Conservation (phyloP, 2,329 filamentous ascomycete species). For the Plectosphaerella plurivora region DNA sequence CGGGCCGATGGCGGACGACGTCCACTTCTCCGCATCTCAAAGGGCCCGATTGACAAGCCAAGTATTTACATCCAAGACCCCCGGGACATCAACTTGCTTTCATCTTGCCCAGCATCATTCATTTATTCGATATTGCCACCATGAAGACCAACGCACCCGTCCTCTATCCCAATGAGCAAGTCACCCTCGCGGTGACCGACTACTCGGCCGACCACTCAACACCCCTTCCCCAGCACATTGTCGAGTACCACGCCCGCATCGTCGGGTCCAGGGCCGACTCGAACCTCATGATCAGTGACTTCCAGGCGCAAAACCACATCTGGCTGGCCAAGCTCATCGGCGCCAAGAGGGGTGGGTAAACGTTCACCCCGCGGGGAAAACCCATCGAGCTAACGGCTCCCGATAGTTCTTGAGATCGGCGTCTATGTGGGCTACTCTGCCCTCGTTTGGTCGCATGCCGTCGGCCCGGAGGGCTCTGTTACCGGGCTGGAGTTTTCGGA, state of each 20-base stretch:
- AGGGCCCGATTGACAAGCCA: too few species aligned
- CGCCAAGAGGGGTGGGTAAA: constrained; percentile 30
- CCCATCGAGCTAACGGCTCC: not conserved
- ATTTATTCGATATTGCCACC: constrained; percentile 1
- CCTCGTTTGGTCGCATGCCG: constrained; percentile 42
- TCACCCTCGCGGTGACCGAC: constrained; percentile 30
- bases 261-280: constrained; percentile 18
- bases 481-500: constrained; percentile 39
- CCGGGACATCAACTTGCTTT: not conserved
- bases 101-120: not conserved
- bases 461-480: constrained; percentile 36
- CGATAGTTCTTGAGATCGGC: constrained; percentile 41
- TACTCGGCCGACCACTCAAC: constrained; percentile 39
- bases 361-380: not conserved
- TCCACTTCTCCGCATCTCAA: too few species aligned
- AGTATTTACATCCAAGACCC: not conserved
- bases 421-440: constrained; percentile 45
- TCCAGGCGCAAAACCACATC: constrained; percentile 34
- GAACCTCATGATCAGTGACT: constrained; percentile 34
- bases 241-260: constrained; percentile 32
- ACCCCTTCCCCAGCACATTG: constrained; percentile 34
- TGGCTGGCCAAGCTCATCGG: constrained; percentile 35
- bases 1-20: too few species aligned
- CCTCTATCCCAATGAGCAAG: constrained; percentile 35
- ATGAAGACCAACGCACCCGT: constrained; percentile 34